Base-by-base conservation (phyloP, 805 yeast species). In the Wickerhamiella sorbophila region DNA sequence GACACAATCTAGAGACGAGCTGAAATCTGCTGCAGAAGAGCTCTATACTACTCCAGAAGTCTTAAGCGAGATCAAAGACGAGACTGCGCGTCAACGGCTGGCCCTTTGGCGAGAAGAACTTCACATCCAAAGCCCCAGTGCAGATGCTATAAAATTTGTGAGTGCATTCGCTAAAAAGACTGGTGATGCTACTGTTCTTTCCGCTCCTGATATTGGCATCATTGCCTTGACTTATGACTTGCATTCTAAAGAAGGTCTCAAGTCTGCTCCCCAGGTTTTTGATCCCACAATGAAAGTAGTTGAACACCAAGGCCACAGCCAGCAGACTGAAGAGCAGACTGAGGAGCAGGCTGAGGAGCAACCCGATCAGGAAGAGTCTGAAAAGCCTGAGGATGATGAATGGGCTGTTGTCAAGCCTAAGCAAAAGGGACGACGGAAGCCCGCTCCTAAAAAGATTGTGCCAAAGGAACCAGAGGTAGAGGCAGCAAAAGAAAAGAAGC, bases 1-100 rank as follows among this genome's bases (percentile, higher is more conserved):
- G 51, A 80, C 94, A 1, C 93, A 84, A 53, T 70, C 91, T 4
- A 83, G 82, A 10, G 70, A 86, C 2, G 72, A 77, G 17, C 66
- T 91, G 36, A 76, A 77, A 52, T 74, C 72, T 48, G 73, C 70
- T 55, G 96, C 94, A 1, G 60, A 70, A 15, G 59, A 62, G n/a
- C 83, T 83, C 54, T 80, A 68, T 58, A 87, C 96, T 12, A 84
- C 96, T 1, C 96, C 97, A 12, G 87, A 95, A 1, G 97, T 91
- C 15, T 75, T 71, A 52, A 68, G 71, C 24, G 99, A 91, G 64
- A 76, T 91, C 56, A 77, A 73, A 54, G 97, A 91, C 64, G 95
- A 79, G 46, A 70, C 72, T 48, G 84, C 93, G 5, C 71, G 95
- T 59, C 72, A 72, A 49, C 87, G 87, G 53, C 64, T 91, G 35